Evolutionary conservation across 2,329 filamentous ascomycete species (phyloP), one percentile per base, ranked within the genome.

Genomic region (Sporothrix luriei): DNA sequence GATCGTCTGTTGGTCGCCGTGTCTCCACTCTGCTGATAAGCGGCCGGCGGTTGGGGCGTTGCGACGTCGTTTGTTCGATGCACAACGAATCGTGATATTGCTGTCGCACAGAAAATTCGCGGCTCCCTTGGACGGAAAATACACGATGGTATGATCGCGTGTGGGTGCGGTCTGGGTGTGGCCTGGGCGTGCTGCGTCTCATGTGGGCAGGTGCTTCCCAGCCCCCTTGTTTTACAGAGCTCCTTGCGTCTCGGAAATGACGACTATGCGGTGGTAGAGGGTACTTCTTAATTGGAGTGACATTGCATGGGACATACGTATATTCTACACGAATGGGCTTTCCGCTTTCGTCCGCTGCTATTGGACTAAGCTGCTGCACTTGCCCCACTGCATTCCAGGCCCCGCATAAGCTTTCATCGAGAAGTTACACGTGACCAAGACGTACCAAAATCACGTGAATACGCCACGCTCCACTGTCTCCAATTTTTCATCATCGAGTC

Each of bases 191-290:
- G 52, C 24, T 62, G 66, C 24, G 46, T 14, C 29, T 55, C 21
- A 6, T 69, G 61, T n/a, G 43, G 62, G 68, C 21, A 66, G 52
- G 57, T 51, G 67, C 68, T 14, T 61, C 64, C 68, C 69, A 70
- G 54, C 69, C 69, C 68, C 69, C 69, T 55, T 70, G 48, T 68
- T 70, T 70, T 70, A 29, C 48, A 52, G 26, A 40, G 26, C 54
- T 51, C 68, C 68, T 66, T 69, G 52, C 52, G n/a, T 69, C 57
- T 40, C 54, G 29, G 59, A 16, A 69, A 65, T 38, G 40, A 14
- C 49, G 64, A 66, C 33, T 24, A 11, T 4, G 46, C 14, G 9
- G 46, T 5, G 13, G 55, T 62, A 38, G 1, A 48, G 24, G 6
- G 24, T 64, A 49, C 40, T 46, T 46, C 9, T n/a, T 19, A 26